These are phyloP conservation scores for Hypoxylon fragiforme DNA, from an alignment of 495 filamentous ascomycete genomes.

Conservation along the genomic window DNA sequence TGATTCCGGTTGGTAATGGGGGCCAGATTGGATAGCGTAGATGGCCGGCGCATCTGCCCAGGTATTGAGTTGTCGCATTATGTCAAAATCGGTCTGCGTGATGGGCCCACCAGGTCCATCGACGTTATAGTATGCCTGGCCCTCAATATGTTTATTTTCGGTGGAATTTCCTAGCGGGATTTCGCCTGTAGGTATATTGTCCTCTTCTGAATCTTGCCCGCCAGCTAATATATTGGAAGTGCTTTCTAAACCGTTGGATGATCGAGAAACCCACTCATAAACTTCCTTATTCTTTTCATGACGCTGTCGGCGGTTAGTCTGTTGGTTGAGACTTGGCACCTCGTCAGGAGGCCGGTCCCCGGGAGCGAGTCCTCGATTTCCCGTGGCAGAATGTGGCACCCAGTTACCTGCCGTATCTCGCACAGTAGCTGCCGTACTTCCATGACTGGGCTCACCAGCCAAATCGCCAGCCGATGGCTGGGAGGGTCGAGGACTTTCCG, in stretches of 20 bases:
- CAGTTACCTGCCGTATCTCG: slow-evolving; percentile 46
- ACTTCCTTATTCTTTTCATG: slow-evolving; percentile 48
- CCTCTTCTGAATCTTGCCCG: slow-evolving; percentile 30
- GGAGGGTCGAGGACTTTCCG: slow-evolving; percentile 22
- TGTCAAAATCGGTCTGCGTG: slow-evolving; percentile 45
- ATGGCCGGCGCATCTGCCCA: slow-evolving; percentile 52
- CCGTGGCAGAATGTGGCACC: slow-evolving; percentile 40
- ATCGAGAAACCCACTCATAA: slow-evolving; percentile 44
- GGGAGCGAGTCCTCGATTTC: slow-evolving; percentile 50
- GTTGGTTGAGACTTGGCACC: slow-evolving; percentile 46
- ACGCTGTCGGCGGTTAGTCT: slow-evolving; percentile 37
- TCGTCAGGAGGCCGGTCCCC: slow-evolving; percentile 42
- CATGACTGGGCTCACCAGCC: slow-evolving; percentile 19
- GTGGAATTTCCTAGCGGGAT: slow-evolving; percentile 42
- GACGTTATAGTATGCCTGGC: slow-evolving; percentile 51
- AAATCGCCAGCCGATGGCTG: slow-evolving; percentile 36
- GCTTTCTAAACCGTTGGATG: slow-evolving; percentile 13
- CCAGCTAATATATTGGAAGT: slow-evolving; percentile 14
- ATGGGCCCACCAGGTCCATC: slow-evolving; percentile 44
- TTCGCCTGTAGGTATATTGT: slow-evolving; percentile 43
- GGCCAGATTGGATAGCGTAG: slow-evolving; percentile 43
- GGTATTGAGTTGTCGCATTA: slow-evolving; percentile 50
- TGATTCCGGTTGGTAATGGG: slow-evolving; percentile 50
- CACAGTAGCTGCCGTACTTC: slow-evolving; percentile 5
- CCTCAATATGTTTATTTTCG: slow-evolving; percentile 47